Evolutionary conservation across 306 rosid genomes (phyloP).

Genomic region (Inga oerstediana): DNA sequence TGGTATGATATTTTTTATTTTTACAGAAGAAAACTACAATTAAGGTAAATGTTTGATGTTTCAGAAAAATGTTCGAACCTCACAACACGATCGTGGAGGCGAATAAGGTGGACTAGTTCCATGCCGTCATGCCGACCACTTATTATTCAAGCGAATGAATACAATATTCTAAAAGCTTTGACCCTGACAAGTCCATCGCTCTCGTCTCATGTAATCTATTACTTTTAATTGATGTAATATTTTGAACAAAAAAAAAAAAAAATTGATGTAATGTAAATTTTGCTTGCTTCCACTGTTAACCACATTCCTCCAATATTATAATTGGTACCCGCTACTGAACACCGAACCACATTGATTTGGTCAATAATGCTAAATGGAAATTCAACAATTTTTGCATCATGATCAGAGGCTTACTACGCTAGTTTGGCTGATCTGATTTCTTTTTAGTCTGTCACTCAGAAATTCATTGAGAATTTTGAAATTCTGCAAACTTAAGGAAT

Average conservation of each 20-base stretch:
- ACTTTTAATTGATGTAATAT: neutral
- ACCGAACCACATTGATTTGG: neutral
- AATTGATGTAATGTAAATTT: too few species aligned
- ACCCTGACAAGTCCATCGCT: neutral
- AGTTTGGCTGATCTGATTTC: neutral
- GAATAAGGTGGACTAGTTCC: neutral
- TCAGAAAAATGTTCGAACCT: too few species aligned
- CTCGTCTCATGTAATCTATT: neutral
- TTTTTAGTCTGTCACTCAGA: neutral
- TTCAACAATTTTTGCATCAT: neutral
- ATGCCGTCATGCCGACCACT: neutral
- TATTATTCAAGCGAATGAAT: neutral
- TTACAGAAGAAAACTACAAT: too few species aligned
- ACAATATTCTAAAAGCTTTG: neutral
- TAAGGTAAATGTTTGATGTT: too few species aligned
- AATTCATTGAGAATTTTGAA: neutral
- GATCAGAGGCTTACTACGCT: neutral
- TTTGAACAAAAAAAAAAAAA: too few species aligned
- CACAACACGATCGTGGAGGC: too few species aligned
- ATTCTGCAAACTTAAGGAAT: neutral
- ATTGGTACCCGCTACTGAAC: neutral
- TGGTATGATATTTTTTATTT: too few species aligned
- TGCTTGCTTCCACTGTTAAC: neutral
- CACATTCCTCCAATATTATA: neutral
- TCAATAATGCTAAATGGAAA: neutral